These are phyloP conservation scores for Mucor plumbeus DNA, from an alignment of 371 early-diverging fungal species.

Conservation along the genomic window DNA sequence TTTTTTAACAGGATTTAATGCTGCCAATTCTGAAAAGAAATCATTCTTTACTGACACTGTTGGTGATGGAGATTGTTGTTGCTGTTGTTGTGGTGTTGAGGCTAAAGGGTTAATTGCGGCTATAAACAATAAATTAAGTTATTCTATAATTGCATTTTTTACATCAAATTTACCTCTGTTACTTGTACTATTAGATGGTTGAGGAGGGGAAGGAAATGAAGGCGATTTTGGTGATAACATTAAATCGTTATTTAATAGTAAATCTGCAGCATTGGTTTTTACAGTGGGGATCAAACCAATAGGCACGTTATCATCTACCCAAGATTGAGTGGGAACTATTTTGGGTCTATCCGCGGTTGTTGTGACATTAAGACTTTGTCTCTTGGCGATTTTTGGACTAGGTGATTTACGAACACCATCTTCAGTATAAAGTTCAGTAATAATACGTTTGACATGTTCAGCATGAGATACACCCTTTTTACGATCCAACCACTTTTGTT, in stretches of 20 bases:
- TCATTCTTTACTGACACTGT: constrained; percentile 1
- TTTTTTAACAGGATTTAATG: constrained; percentile 1
- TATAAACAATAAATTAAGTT: neutral
- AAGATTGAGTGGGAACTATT: constrained; percentile 19
- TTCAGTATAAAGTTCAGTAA: constrained; percentile 36
- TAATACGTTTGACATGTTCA: constrained; percentile 30
- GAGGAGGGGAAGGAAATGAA: constrained; percentile 6
- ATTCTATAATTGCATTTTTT: neutral
- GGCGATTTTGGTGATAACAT: constrained; percentile 27
- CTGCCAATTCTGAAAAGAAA: constrained; percentile 28
- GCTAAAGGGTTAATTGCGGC: neutral
- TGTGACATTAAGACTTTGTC: constrained; percentile 4
- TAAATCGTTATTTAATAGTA: constrained; percentile 20
- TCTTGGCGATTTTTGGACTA: constrained; percentile 9
- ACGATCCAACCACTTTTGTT: constrained; percentile 52
- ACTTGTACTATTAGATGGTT: neutral
- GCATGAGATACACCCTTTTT: constrained; percentile 30
- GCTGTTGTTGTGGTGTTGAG: constrained; percentile 2
- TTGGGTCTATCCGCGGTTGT: constrained; percentile 10
- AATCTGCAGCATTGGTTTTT: constrained; percentile 2
- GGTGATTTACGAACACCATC: constrained; percentile 18
- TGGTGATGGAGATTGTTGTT: neutral
- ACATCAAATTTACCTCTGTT: neutral
- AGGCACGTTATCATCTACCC: constrained; percentile 37
- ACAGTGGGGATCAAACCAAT: constrained; percentile 29